Evolutionary conservation across 352 stramenopile genomes (phyloP), one percentile per base, ranked within the genome.

Genomic region (Elongisporangium prolatum): DNA sequence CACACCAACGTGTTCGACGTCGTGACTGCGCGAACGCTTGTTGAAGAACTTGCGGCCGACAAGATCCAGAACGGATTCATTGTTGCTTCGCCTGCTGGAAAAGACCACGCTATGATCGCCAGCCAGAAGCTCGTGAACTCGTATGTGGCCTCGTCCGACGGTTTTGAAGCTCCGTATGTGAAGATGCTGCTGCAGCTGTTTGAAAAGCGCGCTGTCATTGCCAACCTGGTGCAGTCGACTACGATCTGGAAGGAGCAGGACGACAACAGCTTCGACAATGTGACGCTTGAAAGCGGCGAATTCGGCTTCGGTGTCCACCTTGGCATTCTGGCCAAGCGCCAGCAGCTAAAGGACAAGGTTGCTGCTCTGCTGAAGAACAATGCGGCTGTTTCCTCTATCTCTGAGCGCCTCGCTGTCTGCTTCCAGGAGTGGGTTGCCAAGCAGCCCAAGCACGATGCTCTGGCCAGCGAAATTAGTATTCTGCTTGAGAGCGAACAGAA

Each of bases 111-210:
- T 13, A 9, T 65, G 3, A 60, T 57, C 17, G 40, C 54, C 13
- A 72, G 56, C n/a, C 67, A 71, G 50, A 71, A 87, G 54, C 60
- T 86, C 24, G 71, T 84, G 21, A 80, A 79, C 64, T 67, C 64
- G 48, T 86, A 75, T 7, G 69, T 89, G 21, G 72, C 74, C 21
- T 79, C 80, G 4, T 77, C 80, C 50, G 79, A 89, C 13, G 70
- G 64, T 21, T 84, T 89, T 22, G 81, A 91, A 25, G 71, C 77
- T 4, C 81, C 81, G 4, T 91, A 91, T 65, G 73, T 91, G 14
- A 88, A 91, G 71, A 91, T 91, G 81, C 61, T 91, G 58, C 52
- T 87, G 56, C 78, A 91, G 64, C 60, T 91, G 20, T 91, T 91
- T 48, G 77, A 89, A 54, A 74, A 81, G 49, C 78, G 81, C 28